Percentiles rank a stretch among this genome's conserved stretches.
phyloP scores from a whole-genome alignment of 169 alveolate species.

The Eimeria falciformis region DNA sequence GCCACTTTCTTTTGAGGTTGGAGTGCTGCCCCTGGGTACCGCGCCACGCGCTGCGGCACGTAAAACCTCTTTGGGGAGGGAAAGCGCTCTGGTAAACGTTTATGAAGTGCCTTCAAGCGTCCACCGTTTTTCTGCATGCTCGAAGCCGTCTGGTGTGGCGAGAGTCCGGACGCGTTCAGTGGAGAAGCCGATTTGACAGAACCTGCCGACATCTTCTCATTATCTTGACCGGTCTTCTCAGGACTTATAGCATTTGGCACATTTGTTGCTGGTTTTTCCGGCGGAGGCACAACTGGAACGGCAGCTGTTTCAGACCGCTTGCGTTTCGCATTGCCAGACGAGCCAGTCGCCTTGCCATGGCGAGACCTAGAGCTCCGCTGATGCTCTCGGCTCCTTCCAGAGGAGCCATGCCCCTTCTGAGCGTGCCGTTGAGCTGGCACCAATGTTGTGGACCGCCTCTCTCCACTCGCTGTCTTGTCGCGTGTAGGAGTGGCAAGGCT shows the following conservation, averaged over 20 bases:
- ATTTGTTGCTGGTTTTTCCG: background rate
- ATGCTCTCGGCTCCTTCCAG: too few relatives aligned
- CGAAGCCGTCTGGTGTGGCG: too few relatives aligned
- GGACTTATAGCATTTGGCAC: background rate
- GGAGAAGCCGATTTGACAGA: too few relatives aligned
- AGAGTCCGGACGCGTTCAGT: too few relatives aligned
- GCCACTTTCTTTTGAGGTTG: background rate
- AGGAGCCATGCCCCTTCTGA: background rate
- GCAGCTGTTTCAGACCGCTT: constrained; percentile 40
- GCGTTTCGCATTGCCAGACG: background rate
- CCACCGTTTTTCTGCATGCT: too few relatives aligned
- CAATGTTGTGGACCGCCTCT: background rate
- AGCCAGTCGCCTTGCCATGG: too few relatives aligned
- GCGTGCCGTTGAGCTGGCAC: constrained; percentile 32
- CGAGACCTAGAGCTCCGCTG: too few relatives aligned
- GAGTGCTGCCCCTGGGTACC: background rate
- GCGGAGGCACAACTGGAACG: background rate
- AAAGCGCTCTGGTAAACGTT: background rate
- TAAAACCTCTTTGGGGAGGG: background rate
- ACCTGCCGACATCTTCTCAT: too few relatives aligned
- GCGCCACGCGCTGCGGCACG: background rate
- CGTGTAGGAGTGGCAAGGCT: background rate
- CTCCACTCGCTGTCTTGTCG: constrained; percentile 15
- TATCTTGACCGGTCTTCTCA: too few relatives aligned
- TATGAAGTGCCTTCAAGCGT: too few relatives aligned